These are phyloP conservation scores for Aureobasidium melanogenum DNA, from an alignment of 2,329 filamentous ascomycete genomes.

Conservation along the genomic window DNA sequence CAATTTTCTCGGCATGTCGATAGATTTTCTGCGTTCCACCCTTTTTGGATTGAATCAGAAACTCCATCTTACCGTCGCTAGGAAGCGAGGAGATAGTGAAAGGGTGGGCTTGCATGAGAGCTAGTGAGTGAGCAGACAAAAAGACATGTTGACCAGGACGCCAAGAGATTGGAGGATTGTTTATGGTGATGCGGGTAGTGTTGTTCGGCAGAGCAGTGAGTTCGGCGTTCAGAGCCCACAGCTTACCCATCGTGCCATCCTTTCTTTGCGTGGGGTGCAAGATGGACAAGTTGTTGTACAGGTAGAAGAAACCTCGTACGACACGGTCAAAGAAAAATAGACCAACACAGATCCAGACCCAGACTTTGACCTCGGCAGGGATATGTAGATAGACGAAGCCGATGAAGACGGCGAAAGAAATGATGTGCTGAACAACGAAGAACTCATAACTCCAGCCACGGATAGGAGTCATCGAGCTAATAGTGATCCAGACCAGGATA, in stretches of 20 bases:
- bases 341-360: constrained; percentile 58
- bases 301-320: constrained; percentile 33
- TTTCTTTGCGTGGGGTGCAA: constrained; percentile 28
- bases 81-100: constrained; percentile 55
- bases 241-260: constrained; percentile 11
- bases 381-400: constrained; percentile 57
- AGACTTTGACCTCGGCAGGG: constrained; percentile 44
- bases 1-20: constrained; percentile 39
- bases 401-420: constrained; percentile 52
- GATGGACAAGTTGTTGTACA: constrained; percentile 32
- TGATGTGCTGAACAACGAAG: constrained; percentile 60
- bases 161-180: constrained; percentile 49
- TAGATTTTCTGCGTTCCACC: constrained; percentile 46
- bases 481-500: constrained; percentile 55
- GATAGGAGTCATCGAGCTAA: constrained; percentile 55
- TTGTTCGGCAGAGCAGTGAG: constrained; percentile 40
- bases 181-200: constrained; percentile 48
- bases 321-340: constrained; percentile 54
- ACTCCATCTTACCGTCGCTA: constrained; percentile 46
- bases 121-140: constrained; percentile 47
- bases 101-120: constrained; percentile 53
- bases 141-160: constrained; percentile 55
- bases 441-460: constrained; percentile 60
- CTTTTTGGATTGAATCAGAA: constrained; percentile 45
- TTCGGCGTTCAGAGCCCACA: constrained; percentile 14